Conservation (phyloP, 768 basidiomycete species). For the Xerocomus brunneocitrinus region DNA sequence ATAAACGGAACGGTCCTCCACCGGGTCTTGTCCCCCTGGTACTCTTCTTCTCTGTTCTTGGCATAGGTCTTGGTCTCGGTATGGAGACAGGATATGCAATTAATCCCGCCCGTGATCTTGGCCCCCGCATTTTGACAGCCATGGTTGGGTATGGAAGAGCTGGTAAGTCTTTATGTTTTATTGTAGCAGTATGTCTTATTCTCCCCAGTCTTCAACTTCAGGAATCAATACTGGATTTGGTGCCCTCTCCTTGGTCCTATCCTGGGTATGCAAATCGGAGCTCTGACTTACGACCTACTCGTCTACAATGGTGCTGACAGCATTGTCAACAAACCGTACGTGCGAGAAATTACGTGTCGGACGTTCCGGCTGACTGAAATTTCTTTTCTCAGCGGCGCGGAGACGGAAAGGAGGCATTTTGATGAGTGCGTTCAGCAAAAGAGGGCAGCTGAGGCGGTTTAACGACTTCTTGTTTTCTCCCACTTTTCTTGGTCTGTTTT, state of each 20-base stretch:
- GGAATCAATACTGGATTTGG: constrained; percentile 73
- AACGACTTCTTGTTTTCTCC: neutral
- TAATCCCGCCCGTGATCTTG: constrained; percentile 71
- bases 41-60: constrained; percentile 54
- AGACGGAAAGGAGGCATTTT: constrained; percentile 15
- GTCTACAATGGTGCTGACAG: constrained; percentile 55
- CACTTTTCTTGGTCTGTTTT: neutral
- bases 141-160: constrained; percentile 66
- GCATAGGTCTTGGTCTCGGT: constrained; percentile 55
- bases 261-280: constrained; percentile 51
- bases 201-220: constrained; percentile 22
- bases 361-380: neutral
- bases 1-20: constrained; percentile 47
- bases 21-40: constrained; percentile 52
- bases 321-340: constrained; percentile 49
- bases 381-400: constrained; percentile 8
- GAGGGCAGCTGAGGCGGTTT: constrained; percentile 6
- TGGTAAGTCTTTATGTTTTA: constrained; percentile 34
- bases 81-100: constrained; percentile 64
- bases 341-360: neutral
- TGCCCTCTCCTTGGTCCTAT: constrained; percentile 58
- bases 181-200: neutral
- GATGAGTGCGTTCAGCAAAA: constrained; percentile 4
- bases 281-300: constrained; percentile 54
- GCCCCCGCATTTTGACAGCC: constrained; percentile 62